phyloP scores from a whole-genome alignment of 129 eudicot species.

The Artemisia argyi region DNA sequence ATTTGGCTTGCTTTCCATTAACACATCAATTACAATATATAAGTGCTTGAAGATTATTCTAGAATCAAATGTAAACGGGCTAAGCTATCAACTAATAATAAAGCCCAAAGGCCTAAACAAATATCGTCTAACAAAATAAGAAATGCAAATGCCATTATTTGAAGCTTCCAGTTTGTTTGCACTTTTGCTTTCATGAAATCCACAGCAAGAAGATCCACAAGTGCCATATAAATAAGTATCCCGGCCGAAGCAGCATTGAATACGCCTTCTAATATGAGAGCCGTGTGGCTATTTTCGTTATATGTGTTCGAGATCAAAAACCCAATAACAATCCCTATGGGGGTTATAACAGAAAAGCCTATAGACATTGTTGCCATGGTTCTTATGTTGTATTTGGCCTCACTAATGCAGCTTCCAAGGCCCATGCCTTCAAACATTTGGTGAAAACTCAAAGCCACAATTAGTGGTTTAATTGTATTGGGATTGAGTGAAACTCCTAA shows the following conservation, averaged over 20 bases:
- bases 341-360: conserved; percentile 51
- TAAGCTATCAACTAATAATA: no score
- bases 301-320: conserved; percentile 36
- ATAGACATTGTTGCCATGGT: conserved; percentile 32
- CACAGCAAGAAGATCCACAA: conserved; percentile 53
- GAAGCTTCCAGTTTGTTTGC: conserved; percentile 43
- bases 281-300: conserved; percentile 43
- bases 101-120: no score
- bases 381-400: conserved; percentile 39
- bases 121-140: no score
- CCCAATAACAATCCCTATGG: conserved; percentile 51
- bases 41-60: no score
- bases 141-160: conserved; percentile 23
- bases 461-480: conserved; percentile 47
- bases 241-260: conserved; percentile 52
- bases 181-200: conserved; percentile 47
- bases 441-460: conserved; percentile 51
- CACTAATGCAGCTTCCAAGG: conserved; percentile 51
- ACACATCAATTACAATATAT: no score
- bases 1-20: no score
- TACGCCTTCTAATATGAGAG: conserved; percentile 55
- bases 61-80: no score
- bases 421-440: conserved; percentile 65
- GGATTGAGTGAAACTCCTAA: conserved; percentile 45
- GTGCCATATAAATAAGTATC: conserved; percentile 58